Percentiles rank a stretch among this genome's conserved stretches.
phyloP scores from a whole-genome alignment of 2,329 filamentous ascomycete genomes.

The Botrytis squamosa region DNA sequence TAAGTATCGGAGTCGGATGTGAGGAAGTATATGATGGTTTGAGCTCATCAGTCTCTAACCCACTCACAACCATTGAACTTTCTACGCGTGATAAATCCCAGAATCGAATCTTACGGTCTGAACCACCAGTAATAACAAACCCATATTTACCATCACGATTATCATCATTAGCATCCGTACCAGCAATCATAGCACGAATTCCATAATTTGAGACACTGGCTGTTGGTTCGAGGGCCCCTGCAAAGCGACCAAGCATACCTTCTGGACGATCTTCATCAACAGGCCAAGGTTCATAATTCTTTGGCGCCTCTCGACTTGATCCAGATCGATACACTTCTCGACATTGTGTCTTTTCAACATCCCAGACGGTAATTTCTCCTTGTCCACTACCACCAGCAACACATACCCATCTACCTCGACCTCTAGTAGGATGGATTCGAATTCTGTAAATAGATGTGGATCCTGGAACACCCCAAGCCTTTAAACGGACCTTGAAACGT shows the following conservation, averaged over 20 bases:
- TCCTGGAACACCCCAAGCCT: constrained; percentile 83
- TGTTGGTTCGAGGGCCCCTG: constrained; percentile 66
- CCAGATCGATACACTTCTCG: constrained; percentile 79
- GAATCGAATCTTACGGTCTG: constrained; percentile 87
- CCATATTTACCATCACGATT: constrained; percentile 72
- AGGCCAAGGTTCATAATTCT: constrained; percentile 78
- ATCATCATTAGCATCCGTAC: constrained; percentile 67
- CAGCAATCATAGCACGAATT: constrained; percentile 73
- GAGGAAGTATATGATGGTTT: constrained; percentile 70
- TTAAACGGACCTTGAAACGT: constrained; percentile 85
- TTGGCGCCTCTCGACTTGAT: constrained; percentile 57
- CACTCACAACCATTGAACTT: constrained; percentile 76
- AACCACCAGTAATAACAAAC: constrained; percentile 83
- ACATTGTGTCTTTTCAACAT: constrained; percentile 85
- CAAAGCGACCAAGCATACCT: constrained; percentile 82
- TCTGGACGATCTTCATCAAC: constrained; percentile 88
- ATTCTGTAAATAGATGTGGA: constrained; percentile 79
- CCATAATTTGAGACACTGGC: constrained; percentile 54
- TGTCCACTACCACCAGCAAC: constrained; percentile 83
- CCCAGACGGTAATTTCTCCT: constrained; percentile 93
- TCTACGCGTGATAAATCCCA: constrained; percentile 85
- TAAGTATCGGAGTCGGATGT: constrained; percentile 61
- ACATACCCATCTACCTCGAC: constrained; percentile 80
- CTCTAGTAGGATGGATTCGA: constrained; percentile 73
- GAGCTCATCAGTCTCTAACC: constrained; percentile 66